Evolutionary conservation across 2,329 filamentous ascomycete species (phyloP), one percentile per base, ranked within the genome.

Genomic region (Monilinia polystroma): DNA sequence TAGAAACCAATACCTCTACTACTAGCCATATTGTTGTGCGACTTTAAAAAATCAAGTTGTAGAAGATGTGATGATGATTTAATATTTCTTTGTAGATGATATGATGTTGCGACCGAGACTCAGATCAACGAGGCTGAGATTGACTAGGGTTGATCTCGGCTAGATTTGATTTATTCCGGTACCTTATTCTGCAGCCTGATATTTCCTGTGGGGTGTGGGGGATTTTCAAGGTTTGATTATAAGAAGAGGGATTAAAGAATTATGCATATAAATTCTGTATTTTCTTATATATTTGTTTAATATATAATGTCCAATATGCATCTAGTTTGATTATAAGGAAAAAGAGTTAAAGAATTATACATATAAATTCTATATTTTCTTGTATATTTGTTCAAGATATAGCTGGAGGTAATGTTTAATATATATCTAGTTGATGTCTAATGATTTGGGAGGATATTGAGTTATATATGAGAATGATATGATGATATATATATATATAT

Each of bases 71-170:
- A 29, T 60, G 58, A 7, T 60, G 45, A 8, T 35, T 35, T 11
- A 35, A 51, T 60, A 51, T 51, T 59, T 51, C 58, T 60, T 51
- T 38, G 45, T 38, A 60, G 47, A 26, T 60, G 29, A 35, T 60
- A n/a, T 60, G 58, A 60, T 35, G 58, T 60, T 60, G 58, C 23
- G 47, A 49, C 55, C 56, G 43, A 59, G 56, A 41, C 41, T 45
- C 41, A 58, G n/a, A 57, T 29, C 14, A 26, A 56, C 47, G 47
- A 51, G 47, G 47, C 38, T 29, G 23, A 41, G 14, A 58, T 41
- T 23, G 7, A 26, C 57, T n/a, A 35, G 58, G 58, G 20, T 51
- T 35, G 29, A 38, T 38, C 14, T 38, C 29, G 45, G 47, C 29
- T 60, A 11, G 57, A 35, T 32, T 35, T 43, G 57, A 43, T 16